Evolutionary conservation across 106 monocot genomes (phyloP), one percentile per base, ranked within the genome.

Genomic region (Apostasia shenzhenica): DNA sequence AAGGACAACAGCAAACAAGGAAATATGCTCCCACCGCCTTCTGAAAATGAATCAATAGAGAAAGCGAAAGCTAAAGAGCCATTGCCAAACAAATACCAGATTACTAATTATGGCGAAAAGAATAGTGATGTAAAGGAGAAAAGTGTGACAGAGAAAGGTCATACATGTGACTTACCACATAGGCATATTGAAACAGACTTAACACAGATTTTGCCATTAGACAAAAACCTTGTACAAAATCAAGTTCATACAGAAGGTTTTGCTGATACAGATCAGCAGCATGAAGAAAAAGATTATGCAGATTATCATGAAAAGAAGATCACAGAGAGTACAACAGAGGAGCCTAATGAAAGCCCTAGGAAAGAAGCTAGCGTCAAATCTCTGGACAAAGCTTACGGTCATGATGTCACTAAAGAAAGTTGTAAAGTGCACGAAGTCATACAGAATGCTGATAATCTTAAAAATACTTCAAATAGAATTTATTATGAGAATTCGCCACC

Each of bases 371-470:
- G 73, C 69, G 14, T 51, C 45, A 37, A n/a, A 69, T 46, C 48
- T 38, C 2, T 48, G 46, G 3, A 44, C 48, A 55, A 59, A 6
- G 55, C 26, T 67, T 48, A 3, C 39, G 38, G 26, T 50, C 56
- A 79, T 3, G 70, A 74, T 13, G 51, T 9, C 54, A n/a, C 52
- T 41, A 44, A 72, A 40, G 59, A 73, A 67, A 54, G 14, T 75
- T 9, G 57, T 14, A 44, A 64, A 69, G 70, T 45, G 37, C 53
- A 76, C 41, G 71, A 56, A 3, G 10, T 63, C 43, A 70, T 46
- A 5, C 41, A 66, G 61, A 67, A 52, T 45, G 60, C 56, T 3
- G 46, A 26, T 26, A 26, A 26, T 26, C 26, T 26, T 26, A 26
- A 26, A 26, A 26, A 79, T 61, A 60, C 41, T 59, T 8, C 54